A percentile compares a stretch with the other conserved stretches of the same genome.
phyloP scores from a whole-genome alignment of 768 basidiomycete genomes.

The Russula griseocarnosa region DNA sequence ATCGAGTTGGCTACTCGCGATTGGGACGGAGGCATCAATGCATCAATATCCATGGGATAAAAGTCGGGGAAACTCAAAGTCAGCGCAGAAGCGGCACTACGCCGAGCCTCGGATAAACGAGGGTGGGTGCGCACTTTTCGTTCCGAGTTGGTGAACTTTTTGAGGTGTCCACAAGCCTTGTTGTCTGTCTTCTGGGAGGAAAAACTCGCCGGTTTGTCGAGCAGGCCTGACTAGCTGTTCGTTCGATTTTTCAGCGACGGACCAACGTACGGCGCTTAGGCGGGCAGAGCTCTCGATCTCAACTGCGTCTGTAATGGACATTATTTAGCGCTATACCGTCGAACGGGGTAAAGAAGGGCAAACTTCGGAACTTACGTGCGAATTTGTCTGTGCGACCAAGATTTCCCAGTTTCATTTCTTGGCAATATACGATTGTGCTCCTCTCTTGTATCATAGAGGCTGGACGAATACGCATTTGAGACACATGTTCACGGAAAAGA shows the following conservation, averaged over 20 bases:
- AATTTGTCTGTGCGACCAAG: neutral
- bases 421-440: neutral
- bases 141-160: neutral
- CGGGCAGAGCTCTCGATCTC: conserved; percentile 4
- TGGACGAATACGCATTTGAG: neutral
- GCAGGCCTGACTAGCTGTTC: neutral
- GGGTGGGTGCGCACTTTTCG: neutral
- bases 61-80: neutral
- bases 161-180: neutral
- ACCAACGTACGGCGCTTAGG: conserved; percentile 18
- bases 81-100: neutral
- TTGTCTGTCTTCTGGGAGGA: neutral
- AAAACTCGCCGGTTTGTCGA: conserved; percentile 8
- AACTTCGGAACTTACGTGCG: neutral
- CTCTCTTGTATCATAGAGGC: neutral
- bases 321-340: neutral
- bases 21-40: neutral
- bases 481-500: neutral
- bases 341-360: neutral
- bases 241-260: neutral
- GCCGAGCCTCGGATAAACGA: conserved; percentile 6
- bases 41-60: neutral
- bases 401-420: neutral
- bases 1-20: too few relatives aligned
- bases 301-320: neutral